A percentile compares a stretch with the other conserved stretches of the same genome.
Conservation (phyloP, 352 stramenopile genomes). For the Globisporangium middletonii region DNA sequence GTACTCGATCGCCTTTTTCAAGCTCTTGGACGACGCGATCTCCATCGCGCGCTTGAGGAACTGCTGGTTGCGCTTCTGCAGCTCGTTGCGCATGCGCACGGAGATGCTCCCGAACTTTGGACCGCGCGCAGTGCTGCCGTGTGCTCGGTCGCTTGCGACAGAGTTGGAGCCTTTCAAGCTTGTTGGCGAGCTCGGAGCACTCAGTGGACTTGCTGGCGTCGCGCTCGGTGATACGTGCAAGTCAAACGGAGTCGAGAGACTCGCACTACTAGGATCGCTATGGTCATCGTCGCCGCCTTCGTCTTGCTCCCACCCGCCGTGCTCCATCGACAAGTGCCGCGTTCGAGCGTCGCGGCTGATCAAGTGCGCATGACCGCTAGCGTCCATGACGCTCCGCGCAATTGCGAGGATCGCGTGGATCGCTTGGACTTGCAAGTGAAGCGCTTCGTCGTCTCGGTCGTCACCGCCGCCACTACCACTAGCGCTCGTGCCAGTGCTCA, state of each 20-base stretch:
- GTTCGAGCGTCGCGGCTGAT: conserved; percentile 77
- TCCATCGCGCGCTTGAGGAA: conserved; percentile 77
- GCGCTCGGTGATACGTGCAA: background rate
- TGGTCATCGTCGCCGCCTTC: conserved; percentile 25
- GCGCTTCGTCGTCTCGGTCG: conserved; percentile 33
- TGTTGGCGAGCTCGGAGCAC: conserved; percentile 4
- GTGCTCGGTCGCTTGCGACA: background rate
- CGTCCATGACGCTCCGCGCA: conserved; percentile 80
- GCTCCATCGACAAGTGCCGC: conserved; percentile 75
- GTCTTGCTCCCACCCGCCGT: conserved; percentile 82
- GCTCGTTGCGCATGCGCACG: conserved; percentile 75
- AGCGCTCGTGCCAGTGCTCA: background rate
- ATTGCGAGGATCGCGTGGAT: conserved; percentile 76
- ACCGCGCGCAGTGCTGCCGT: background rate
- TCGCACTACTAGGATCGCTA: background rate
- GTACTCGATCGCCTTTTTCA: conserved; percentile 86
- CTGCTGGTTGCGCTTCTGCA: conserved; percentile 81
- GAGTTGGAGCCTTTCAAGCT: background rate
- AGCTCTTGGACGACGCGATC: conserved; percentile 69
- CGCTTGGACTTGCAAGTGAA: conserved; percentile 51
- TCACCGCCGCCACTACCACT: conserved; percentile 5
- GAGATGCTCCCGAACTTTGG: conserved; percentile 52
- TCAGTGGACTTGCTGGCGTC: background rate
- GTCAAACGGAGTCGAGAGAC: background rate
- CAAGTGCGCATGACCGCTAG: conserved; percentile 78